A percentile compares a stretch with the other conserved stretches of the same genome.
phyloP scores from a whole-genome alignment of 495 filamentous ascomycete species.

The Penicillium chermesinum region DNA sequence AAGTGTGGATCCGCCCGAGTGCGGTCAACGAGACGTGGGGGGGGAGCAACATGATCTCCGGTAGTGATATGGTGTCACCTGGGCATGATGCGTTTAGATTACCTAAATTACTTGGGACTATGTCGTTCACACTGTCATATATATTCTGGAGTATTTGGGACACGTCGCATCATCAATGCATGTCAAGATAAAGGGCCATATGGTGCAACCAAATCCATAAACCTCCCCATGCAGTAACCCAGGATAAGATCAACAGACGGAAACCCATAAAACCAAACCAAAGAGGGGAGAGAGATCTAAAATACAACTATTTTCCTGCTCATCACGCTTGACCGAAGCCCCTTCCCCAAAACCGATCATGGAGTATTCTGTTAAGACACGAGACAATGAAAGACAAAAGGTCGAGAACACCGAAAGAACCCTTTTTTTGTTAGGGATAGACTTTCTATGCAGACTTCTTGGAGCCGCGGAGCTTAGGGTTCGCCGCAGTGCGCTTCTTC shows the following conservation, averaged over 20 bases:
- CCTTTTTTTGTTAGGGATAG: neutral
- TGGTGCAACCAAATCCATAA: slow-evolving; percentile 28
- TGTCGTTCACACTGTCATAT: neutral
- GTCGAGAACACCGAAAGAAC: slow-evolving; percentile 1
- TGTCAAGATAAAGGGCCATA: slow-evolving; percentile 28
- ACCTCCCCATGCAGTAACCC: slow-evolving; percentile 34
- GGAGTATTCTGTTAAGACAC: slow-evolving; percentile 33
- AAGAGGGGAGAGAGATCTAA: slow-evolving; percentile 41
- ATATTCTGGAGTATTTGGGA: slow-evolving; percentile 9
- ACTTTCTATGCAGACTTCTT: slow-evolving; percentile 39
- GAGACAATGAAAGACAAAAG: slow-evolving; percentile 21
- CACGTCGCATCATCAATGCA: slow-evolving; percentile 25
- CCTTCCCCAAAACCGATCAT: slow-evolving; percentile 24
- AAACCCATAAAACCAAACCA: slow-evolving; percentile 14
- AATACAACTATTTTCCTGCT: slow-evolving; percentile 30
- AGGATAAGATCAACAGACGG: slow-evolving; percentile 17
- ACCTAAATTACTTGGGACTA: neutral
- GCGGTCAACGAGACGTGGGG: too few species aligned
- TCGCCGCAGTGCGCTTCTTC: slow-evolving; percentile 62
- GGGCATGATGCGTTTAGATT: neutral
- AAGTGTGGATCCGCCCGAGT: neutral
- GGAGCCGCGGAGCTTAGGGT: slow-evolving; percentile 62
- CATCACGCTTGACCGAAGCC: slow-evolving; percentile 28
- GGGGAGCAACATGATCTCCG: too few species aligned
- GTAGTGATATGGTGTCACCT: neutral